Percentiles rank a stretch among this genome's conserved stretches.
Evolutionary conservation across 2,329 filamentous ascomycete genomes (phyloP).

Genomic region (Arthrobotrys entomopaga): DNA sequence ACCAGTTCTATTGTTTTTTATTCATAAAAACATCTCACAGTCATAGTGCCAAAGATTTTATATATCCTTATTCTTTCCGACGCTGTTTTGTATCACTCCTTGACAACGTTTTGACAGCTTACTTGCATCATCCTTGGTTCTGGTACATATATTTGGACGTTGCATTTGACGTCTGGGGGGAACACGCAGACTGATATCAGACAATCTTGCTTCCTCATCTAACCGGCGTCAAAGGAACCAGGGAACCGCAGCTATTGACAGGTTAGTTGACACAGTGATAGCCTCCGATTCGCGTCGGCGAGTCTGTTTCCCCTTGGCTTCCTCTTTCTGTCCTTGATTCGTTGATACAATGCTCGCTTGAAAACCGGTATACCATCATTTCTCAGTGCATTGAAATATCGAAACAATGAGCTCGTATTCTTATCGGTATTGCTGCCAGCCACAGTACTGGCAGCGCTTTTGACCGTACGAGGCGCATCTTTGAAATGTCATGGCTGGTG

Average conservation of each 20-base stretch:
- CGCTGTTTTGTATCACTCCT: neutral
- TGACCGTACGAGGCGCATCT: neutral
- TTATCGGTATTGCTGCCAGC: conserved; percentile 4
- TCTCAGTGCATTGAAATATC: neutral
- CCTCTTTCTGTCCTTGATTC: conserved; percentile 14
- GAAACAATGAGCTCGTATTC: neutral
- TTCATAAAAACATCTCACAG: conserved; percentile 14
- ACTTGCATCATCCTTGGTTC: conserved; percentile 11
- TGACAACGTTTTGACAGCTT: neutral
- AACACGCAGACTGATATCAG: conserved; percentile 7
- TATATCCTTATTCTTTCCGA: conserved; percentile 9
- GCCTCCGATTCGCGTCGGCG: conserved; percentile 20
- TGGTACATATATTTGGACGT: conserved; percentile 2
- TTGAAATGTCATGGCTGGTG: conserved; percentile 5
- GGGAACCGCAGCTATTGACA: conserved; percentile 26
- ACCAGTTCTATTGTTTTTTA: neutral
- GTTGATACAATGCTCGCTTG: neutral
- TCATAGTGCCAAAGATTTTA: conserved; percentile 9
- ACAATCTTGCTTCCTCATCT: conserved; percentile 17
- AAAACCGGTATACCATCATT: neutral
- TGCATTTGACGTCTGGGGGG: neutral
- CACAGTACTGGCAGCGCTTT: neutral
- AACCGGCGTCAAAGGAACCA: conserved; percentile 6
- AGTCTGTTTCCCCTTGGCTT: conserved; percentile 23
- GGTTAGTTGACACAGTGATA: conserved; percentile 34